Evolutionary conservation across 352 stramenopile genomes (phyloP), one percentile per base, ranked within the genome.

Genomic region (Thalassiosira mediterranea): DNA sequence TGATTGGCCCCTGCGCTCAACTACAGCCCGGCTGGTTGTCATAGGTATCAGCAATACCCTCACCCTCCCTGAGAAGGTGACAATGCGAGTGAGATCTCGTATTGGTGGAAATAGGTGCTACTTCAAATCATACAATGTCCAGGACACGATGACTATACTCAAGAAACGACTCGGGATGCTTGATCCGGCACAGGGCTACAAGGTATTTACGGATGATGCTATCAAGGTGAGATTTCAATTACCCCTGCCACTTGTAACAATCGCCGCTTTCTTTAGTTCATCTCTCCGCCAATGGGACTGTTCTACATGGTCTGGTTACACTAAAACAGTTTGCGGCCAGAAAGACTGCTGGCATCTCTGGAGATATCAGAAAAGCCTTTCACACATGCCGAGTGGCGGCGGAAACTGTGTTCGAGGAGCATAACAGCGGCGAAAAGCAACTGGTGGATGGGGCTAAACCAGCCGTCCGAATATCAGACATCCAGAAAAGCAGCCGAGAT

Each of bases 11-110:
- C 72, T 86, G 26, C 54, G 81, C 38, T 52, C 66, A 46, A 75
- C 71, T 26, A 51, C 19, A 10, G 57, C 77, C 5, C 54, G 76
- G 32, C 74, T 95, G 23, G 74, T 93, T 32, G 81, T 95, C n/a
- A 78, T 96, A 49, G 92, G 91, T 17, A 94, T 96, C 57, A 91
- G 91, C 11, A 96, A 96, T 61, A 96, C 92, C 4, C 83, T 96
- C 37, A 93, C 95, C 68, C 73, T 96, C 3, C 87, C 90, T 42
- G 90, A 95, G 51, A 73, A 84, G 17, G 62, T 96, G 0, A 74
- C 88, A 2, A 70, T 73, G 28, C 81, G 84, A 61, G 79, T 95
- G 8, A 82, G 86, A 57, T 94, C 88, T 47, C 81, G 91, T 8
- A 57, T 95, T n/a, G 92, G 90, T 15, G 60, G 79, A 56, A 69